These are phyloP conservation scores for Monosporascus ibericus DNA, from an alignment of 2,329 filamentous ascomycete species.

Conservation along the genomic window DNA sequence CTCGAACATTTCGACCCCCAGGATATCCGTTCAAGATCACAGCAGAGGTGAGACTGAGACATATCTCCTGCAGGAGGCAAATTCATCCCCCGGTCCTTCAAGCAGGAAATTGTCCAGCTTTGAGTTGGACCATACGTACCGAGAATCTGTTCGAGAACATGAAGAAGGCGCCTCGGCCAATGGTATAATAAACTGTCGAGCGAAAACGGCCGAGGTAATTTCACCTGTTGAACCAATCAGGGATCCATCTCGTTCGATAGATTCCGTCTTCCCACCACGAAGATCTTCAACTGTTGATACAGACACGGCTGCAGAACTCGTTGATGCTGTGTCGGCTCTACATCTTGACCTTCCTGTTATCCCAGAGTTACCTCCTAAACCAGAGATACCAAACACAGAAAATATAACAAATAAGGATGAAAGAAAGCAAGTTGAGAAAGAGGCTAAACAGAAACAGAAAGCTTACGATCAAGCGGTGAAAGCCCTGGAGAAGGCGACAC, in stretches of 20 bases:
- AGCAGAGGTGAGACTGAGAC: slow-evolving; percentile 22
- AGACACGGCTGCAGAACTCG: slow-evolving; percentile 4
- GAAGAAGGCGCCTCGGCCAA: not conserved
- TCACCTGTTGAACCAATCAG: not conserved
- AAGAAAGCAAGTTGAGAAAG: slow-evolving; percentile 63
- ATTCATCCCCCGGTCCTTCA: slow-evolving; percentile 1
- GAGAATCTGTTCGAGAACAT: not conserved
- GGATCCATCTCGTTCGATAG: not conserved
- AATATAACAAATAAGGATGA: slow-evolving; percentile 57
- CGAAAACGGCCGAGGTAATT: too few relatives aligned
- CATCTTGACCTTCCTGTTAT: slow-evolving; percentile 33
- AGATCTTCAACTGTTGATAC: slow-evolving; percentile 3
- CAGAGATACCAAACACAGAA: slow-evolving; percentile 49
- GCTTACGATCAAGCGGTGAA: slow-evolving; percentile 62
- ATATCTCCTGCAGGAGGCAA: slow-evolving; percentile 9
- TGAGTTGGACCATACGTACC: not conserved
- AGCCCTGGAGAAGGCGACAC: slow-evolving; percentile 57
- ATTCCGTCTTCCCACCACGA: not conserved
- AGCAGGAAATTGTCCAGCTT: slow-evolving; percentile 12
- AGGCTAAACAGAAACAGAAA: slow-evolving; percentile 56
- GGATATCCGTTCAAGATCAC: slow-evolving; percentile 40
- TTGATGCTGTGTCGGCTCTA: slow-evolving; percentile 11
- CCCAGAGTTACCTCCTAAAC: slow-evolving; percentile 46
- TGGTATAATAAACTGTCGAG: slow-evolving; percentile 1
- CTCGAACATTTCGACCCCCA: slow-evolving; percentile 27